A percentile compares a stretch with the other conserved stretches of the same genome.
Evolutionary conservation across 352 stramenopile genomes (phyloP).

Genomic region (Hyaloperonospora brassicae): DNA sequence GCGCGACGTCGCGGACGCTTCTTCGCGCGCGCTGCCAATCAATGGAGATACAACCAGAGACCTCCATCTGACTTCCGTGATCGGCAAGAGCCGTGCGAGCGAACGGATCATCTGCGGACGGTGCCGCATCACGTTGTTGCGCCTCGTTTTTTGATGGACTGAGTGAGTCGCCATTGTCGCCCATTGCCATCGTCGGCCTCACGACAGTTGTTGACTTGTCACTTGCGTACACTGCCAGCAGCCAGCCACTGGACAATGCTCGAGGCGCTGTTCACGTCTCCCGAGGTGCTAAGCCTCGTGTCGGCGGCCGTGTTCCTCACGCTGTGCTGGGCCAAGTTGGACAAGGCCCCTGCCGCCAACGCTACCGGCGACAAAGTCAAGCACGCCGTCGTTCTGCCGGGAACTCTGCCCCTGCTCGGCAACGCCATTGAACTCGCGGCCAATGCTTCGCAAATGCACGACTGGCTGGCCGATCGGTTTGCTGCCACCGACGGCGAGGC

Average conservation of each 20-base stretch:
- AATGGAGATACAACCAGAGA: no score
- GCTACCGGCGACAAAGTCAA: conserved; percentile 16
- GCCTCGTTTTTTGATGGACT: no score
- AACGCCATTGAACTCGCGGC: conserved; percentile 34
- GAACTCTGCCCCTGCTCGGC: conserved; percentile 34
- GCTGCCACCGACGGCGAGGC: conserved; percentile 26
- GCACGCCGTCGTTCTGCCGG: conserved; percentile 17
- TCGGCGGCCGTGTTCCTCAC: conserved; percentile 20
- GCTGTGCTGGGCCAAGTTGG: conserved; percentile 18
- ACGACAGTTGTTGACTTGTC: no score
- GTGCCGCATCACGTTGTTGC: no score
- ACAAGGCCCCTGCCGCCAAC: conserved; percentile 11
- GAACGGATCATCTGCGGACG: no score
- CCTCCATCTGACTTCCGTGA: no score
- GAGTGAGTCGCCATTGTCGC: no score
- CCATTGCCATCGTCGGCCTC: no score
- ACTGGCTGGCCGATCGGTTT: conserved; percentile 33
- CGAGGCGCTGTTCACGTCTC: conserved; percentile 23
- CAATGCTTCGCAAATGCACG: conserved; percentile 33
- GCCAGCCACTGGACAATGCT: conserved; percentile 10
- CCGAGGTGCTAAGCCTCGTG: conserved; percentile 19
- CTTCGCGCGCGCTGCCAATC: no score
- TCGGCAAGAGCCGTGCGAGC: no score
- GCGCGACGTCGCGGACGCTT: no score
- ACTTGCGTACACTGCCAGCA: neutral